A percentile compares a stretch with the other conserved stretches of the same genome.
phyloP scores from a whole-genome alignment of 1,284 basidiomycete species.

The Rhodotorula mucilaginosa region DNA sequence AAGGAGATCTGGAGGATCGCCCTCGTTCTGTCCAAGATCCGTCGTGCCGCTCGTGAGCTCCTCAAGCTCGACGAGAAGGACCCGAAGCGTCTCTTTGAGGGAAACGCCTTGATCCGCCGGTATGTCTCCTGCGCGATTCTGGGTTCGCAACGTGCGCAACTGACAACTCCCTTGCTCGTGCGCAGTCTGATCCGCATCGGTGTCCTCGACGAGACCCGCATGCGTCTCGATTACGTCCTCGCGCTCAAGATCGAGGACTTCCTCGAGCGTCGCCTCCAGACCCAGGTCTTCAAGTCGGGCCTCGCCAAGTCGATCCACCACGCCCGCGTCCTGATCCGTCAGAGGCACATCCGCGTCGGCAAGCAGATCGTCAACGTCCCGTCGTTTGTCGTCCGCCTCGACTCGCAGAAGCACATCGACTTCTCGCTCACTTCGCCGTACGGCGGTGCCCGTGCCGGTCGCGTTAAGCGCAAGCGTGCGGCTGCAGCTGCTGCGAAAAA shows the following conservation, averaged over 20 bases:
- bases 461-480: slow-evolving; percentile 98
- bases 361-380: slow-evolving; percentile 99
- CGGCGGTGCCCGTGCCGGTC: slow-evolving; percentile 93
- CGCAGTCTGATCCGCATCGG: slow-evolving; percentile 81
- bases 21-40: slow-evolving; percentile 97
- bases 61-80: slow-evolving; percentile 99
- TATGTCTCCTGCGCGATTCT: no score
- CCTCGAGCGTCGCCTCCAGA: slow-evolving; percentile 98
- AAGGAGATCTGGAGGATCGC: slow-evolving; percentile 99
- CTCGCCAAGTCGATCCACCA: slow-evolving; percentile 99
- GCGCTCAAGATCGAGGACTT: slow-evolving; percentile 99
- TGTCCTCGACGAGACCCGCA: slow-evolving; percentile 97
- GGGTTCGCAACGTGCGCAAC: no score
- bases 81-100: slow-evolving; percentile 99
- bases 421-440: slow-evolving; percentile 96
- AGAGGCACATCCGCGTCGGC: slow-evolving; percentile 96
- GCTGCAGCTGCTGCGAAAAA: slow-evolving; percentile 72
- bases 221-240: slow-evolving; percentile 99
- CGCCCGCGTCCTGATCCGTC: slow-evolving; percentile 95
- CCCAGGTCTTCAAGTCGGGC: slow-evolving; percentile 98
- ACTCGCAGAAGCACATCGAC: slow-evolving; percentile 79
- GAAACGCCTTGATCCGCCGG: slow-evolving; percentile 95
- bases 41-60: slow-evolving; percentile 99
- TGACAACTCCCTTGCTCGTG: no score
- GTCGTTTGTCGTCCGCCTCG: slow-evolving; percentile 85